phyloP scores from a whole-genome alignment of 164 flowering plant genomes.

The Chimonanthus salicifolius region DNA sequence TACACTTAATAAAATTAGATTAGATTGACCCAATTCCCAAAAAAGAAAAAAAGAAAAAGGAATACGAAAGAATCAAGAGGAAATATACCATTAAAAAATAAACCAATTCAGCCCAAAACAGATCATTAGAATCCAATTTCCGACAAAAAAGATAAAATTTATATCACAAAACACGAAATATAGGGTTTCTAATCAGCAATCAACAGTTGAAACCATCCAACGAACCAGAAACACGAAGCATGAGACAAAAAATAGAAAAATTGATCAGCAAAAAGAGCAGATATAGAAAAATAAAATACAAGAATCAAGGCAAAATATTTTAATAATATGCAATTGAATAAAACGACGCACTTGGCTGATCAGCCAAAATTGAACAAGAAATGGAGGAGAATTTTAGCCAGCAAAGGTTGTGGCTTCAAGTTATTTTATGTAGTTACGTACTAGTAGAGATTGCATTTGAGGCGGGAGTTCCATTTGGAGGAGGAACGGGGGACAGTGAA shows the following conservation, averaged over 20 bases:
- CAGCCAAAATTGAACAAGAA: constrained; percentile 1
- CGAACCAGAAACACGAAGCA: neutral
- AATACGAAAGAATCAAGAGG: too few species aligned
- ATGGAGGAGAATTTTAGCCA: neutral
- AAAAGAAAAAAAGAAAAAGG: too few species aligned
- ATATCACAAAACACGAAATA: neutral
- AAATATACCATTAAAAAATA: too few species aligned
- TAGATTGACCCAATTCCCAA: too few species aligned
- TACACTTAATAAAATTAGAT: too few species aligned
- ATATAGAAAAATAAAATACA: too few species aligned
- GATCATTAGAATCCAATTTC: neutral
- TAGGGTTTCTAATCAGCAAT: neutral
- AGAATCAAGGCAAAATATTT: too few species aligned
- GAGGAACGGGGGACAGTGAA: constrained; percentile 72
- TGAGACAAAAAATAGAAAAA: too few species aligned
- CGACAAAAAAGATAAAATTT: neutral
- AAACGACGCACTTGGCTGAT: neutral
- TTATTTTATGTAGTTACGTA: constrained; percentile 12
- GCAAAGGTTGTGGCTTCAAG: neutral
- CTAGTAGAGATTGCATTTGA: constrained; percentile 94
- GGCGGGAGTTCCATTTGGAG: constrained; percentile 78
- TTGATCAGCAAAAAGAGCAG: too few species aligned
- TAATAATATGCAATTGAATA: too few species aligned
- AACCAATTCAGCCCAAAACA: neutral
- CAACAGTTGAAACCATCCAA: neutral